phyloP scores from a whole-genome alignment of 352 stramenopile genomes.

The Pythium folliculosum region DNA sequence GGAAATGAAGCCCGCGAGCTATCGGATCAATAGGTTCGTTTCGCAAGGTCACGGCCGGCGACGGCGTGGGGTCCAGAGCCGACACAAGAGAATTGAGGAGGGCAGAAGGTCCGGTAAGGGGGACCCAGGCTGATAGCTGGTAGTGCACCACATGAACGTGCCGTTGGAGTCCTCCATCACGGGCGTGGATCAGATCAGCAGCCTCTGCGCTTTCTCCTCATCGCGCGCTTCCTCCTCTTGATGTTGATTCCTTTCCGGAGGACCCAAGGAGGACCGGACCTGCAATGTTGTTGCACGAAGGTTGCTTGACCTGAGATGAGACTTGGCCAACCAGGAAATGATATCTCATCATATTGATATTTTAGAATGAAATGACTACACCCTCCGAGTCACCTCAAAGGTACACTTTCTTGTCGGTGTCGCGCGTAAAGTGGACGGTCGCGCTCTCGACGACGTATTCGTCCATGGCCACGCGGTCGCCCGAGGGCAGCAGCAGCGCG shows the following conservation, averaged over 20 bases:
- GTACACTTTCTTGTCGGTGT: slow-evolving; percentile 20
- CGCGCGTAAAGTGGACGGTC: slow-evolving; percentile 26
- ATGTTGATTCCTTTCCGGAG: neutral
- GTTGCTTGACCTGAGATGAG: neutral
- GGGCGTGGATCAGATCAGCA: slow-evolving; percentile 98
- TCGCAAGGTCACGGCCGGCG: too few species aligned
- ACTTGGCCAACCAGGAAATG: too few species aligned
- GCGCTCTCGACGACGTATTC: slow-evolving; percentile 49
- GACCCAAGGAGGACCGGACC: neutral
- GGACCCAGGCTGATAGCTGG: too few species aligned
- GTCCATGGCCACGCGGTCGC: slow-evolving; percentile 36
- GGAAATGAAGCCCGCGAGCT: too few species aligned
- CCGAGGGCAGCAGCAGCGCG: slow-evolving; percentile 25
- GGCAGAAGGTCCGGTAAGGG: too few species aligned
- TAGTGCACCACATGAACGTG: slow-evolving; percentile 74
- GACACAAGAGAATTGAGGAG: too few species aligned
- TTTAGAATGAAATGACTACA: slow-evolving; percentile 1
- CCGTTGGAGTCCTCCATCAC: slow-evolving; percentile 94
- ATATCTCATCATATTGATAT: too few species aligned
- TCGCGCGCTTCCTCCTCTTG: slow-evolving; percentile 80
- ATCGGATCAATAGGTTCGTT: too few species aligned
- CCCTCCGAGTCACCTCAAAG: slow-evolving; percentile 2
- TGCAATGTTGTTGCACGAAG: neutral
- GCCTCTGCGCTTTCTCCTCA: slow-evolving; percentile 97
- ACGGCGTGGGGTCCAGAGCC: too few species aligned